phyloP scores from a whole-genome alignment of 164 flowering plant genomes.

The Nymphaea colorata region DNA sequence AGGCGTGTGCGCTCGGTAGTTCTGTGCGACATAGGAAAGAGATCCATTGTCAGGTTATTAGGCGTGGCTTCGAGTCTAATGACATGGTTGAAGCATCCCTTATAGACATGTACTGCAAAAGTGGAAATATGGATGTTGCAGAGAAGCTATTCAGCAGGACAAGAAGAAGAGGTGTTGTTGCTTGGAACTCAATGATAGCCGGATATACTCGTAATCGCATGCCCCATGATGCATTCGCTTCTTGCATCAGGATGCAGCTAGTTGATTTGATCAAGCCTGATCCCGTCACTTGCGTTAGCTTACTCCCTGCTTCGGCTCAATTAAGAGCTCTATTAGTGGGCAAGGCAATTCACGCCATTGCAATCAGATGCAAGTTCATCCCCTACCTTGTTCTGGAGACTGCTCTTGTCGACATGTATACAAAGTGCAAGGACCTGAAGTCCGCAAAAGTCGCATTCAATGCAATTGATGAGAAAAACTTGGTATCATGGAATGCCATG shows the following conservation, averaged over 20 bases:
- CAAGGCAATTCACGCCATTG: slow-evolving; percentile 45
- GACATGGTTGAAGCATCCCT: slow-evolving; percentile 45
- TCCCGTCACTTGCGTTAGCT: slow-evolving; percentile 40
- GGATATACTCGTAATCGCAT: slow-evolving; percentile 29
- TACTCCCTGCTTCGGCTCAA: slow-evolving; percentile 48
- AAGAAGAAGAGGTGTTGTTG: slow-evolving; percentile 20
- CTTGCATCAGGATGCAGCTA: slow-evolving; percentile 32
- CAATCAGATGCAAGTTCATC: slow-evolving; percentile 14
- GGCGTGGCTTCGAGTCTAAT: slow-evolving; percentile 15
- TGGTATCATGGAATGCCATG: slow-evolving; percentile 23
- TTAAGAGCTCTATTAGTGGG: slow-evolving; percentile 27
- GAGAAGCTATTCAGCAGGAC: slow-evolving; percentile 31
- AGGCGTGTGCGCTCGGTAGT: slow-evolving; percentile 33
- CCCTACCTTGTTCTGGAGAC: slow-evolving; percentile 39
- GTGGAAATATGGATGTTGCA: slow-evolving; percentile 32
- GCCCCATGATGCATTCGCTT: slow-evolving; percentile 25
- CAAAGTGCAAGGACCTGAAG: slow-evolving; percentile 23
- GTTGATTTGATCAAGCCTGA: slow-evolving; percentile 29
- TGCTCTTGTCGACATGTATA: slow-evolving; percentile 52
- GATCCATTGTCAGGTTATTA: slow-evolving; percentile 25
- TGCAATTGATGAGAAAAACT: slow-evolving; percentile 20
- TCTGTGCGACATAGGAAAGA: slow-evolving; percentile 24
- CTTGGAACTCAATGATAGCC: slow-evolving; percentile 56
- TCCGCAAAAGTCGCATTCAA: slow-evolving; percentile 29
- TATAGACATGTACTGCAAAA: slow-evolving; percentile 60